phyloP scores from a whole-genome alignment of 345 rosid species.

The Citrus sp. region DNA sequence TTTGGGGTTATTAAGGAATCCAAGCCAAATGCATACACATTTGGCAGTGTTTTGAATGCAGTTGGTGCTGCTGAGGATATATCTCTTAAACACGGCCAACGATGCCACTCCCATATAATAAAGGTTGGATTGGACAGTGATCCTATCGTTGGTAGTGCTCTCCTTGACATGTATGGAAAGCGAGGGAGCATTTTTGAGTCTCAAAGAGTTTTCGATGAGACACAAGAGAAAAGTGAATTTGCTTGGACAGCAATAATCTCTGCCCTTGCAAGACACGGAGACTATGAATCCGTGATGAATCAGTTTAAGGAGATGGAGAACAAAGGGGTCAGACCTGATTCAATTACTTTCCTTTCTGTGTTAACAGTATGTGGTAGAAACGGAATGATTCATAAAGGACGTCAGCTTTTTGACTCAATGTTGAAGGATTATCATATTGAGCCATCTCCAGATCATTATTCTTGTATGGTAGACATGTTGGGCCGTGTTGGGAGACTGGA shows the following conservation, averaged over 20 bases:
- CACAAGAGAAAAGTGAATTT: conserved; percentile 45
- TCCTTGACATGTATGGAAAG: conserved; percentile 93
- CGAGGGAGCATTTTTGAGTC: conserved; percentile 80
- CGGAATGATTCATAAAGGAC: conserved; percentile 77
- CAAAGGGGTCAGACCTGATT: conserved; percentile 61
- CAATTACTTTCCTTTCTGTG: conserved; percentile 73
- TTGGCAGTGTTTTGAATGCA: conserved; percentile 80
- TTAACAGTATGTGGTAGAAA: conserved; percentile 73
- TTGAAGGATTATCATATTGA: conserved; percentile 49
- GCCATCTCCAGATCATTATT: conserved; percentile 72
- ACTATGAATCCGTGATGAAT: conserved; percentile 64
- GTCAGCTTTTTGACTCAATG: conserved; percentile 54
- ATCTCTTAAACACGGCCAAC: conserved; percentile 69
- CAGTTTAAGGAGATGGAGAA: conserved; percentile 58
- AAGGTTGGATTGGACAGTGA: conserved; percentile 58
- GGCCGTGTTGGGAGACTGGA: conserved; percentile 74
- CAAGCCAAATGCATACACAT: conserved; percentile 68
- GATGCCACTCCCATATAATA: conserved; percentile 64
- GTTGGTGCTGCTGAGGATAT: conserved; percentile 74
- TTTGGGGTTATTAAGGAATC: conserved; percentile 38
- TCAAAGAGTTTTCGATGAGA: conserved; percentile 55
- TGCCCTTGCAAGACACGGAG: conserved; percentile 86
- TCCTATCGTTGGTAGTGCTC: conserved; percentile 69
- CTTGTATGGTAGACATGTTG: conserved; percentile 89
- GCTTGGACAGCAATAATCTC: conserved; percentile 89